Conservation (phyloP, 768 basidiomycete genomes). For the Serendipita vermifera region DNA sequence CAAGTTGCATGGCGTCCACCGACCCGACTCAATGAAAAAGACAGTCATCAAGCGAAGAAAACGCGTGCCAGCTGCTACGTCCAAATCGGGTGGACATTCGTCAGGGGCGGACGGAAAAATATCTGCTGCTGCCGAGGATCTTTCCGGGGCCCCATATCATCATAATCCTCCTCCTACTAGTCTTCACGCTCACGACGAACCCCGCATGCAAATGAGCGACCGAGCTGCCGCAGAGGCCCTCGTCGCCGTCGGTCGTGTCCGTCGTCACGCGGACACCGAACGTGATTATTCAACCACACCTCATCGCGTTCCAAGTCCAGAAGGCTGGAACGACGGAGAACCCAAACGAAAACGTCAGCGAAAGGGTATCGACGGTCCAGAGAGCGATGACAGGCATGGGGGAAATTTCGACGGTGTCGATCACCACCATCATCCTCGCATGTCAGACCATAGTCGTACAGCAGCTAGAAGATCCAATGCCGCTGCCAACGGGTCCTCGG, state of each 20-base stretch:
- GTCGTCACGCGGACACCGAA: conserved; percentile 23
- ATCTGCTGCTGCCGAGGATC: not conserved
- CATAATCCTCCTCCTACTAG: conserved; percentile 1
- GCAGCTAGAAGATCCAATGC: not conserved
- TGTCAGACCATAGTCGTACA: not conserved
- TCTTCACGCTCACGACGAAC: conserved; percentile 3
- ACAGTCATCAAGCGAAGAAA: conserved; percentile 97
- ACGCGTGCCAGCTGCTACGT: conserved; percentile 78
- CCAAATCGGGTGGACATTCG: conserved; percentile 9
- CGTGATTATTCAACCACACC: conserved; percentile 22
- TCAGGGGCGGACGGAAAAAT: conserved; percentile 9
- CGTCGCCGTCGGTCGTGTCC: conserved; percentile 58
- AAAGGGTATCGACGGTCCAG: conserved; percentile 15
- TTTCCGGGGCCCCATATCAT: not conserved
- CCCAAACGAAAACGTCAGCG: conserved; percentile 14
- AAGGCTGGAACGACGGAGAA: conserved; percentile 37
- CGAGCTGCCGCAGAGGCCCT: conserved; percentile 84
- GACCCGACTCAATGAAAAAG: conserved; percentile 98
- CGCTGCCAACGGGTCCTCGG: not conserved
- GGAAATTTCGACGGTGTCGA: not conserved
- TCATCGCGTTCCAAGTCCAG: conserved; percentile 15
- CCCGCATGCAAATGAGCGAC: conserved; percentile 47
- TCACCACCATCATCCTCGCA: conserved; percentile 3
- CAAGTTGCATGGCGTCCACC: conserved; percentile 93
- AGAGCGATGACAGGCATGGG: not conserved